Conservation (phyloP, 1,139 yeast species). For the Insectozyma bohioensis region DNA sequence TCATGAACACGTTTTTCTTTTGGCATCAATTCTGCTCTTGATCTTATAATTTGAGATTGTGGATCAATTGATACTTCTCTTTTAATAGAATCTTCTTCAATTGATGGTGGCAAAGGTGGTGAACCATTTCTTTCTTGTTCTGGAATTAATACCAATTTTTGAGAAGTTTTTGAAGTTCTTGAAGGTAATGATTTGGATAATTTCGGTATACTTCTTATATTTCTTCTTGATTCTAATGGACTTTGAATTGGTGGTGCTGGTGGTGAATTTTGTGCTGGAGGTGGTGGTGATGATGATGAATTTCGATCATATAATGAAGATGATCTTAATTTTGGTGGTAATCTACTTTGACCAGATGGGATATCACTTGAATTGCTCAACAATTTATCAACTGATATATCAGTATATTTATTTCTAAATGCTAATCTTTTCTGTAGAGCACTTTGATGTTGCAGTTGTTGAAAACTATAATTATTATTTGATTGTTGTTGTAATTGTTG, state of each 20-base stretch:
- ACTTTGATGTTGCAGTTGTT: conserved; percentile 18
- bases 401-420: conserved; percentile 54
- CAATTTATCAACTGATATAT: conserved; percentile 69
- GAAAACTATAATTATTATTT: conserved; percentile 16
- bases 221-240: conserved; percentile 18
- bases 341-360: conserved; percentile 71
- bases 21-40: conserved; percentile 70
- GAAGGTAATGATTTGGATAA: conserved; percentile 71
- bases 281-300: conserved; percentile 3
- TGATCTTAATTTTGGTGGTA: conserved; percentile 27
- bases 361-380: conserved; percentile 78
- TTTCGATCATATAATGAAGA: conserved; percentile 1
- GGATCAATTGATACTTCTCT: conserved; percentile 17
- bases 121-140: conserved; percentile 30
- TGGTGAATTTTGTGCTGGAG: conserved; percentile 6
- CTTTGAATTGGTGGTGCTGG: conserved; percentile 9
- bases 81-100: neutral
- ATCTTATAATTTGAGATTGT: conserved; percentile 43
- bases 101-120: conserved; percentile 17
- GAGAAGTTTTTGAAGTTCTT: conserved; percentile 85
- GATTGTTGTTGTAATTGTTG: conserved; percentile 26
- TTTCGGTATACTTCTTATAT: conserved; percentile 50
- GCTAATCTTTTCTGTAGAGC: conserved; percentile 29
- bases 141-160: conserved; percentile 83
- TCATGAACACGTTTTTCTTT: conserved; percentile 68